Conservation (phyloP, 805 yeast genomes). For the Zygosaccharomyces rouxii region DNA sequence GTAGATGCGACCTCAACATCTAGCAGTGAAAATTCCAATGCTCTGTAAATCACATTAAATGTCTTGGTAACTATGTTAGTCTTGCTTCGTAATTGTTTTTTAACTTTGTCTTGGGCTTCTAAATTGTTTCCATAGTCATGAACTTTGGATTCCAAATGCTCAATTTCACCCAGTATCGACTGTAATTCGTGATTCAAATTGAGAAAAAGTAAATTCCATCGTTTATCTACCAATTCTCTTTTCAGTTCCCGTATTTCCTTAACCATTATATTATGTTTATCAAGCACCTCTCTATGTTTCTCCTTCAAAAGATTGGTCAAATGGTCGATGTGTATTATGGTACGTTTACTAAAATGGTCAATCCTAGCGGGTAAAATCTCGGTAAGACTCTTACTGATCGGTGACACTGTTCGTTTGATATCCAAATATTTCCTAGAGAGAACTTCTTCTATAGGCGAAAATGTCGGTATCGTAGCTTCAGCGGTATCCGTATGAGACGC, state of each 20-base stretch:
- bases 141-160: conserved; percentile 15
- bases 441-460: conserved; percentile 37
- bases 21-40: conserved; percentile 41
- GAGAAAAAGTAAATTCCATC: conserved; percentile 54
- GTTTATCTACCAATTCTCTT: conserved; percentile 44
- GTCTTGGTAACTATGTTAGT: conserved; percentile 40
- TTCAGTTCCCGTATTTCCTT: conserved; percentile 41
- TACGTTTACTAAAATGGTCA: conserved; percentile 41
- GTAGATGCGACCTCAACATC: conserved; percentile 35
- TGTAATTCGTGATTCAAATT: conserved; percentile 43
- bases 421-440: conserved; percentile 41
- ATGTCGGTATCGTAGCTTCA: conserved; percentile 39
- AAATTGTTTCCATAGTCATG: conserved; percentile 10
- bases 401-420: conserved; percentile 42
- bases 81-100: conserved; percentile 35
- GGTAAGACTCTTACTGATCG: conserved; percentile 49
- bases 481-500: conserved; percentile 23
- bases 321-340: conserved; percentile 23
- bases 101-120: conserved; percentile 26
- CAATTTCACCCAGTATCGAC: conserved; percentile 24
- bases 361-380: conserved; percentile 48
- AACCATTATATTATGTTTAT: conserved; percentile 41
- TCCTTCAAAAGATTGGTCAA: conserved; percentile 32
- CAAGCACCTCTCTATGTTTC: conserved; percentile 40
- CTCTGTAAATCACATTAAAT: conserved; percentile 37